Evolutionary conservation across 208 protist species (phyloP).

Genomic region (Endotrypanum monterogeii): DNA sequence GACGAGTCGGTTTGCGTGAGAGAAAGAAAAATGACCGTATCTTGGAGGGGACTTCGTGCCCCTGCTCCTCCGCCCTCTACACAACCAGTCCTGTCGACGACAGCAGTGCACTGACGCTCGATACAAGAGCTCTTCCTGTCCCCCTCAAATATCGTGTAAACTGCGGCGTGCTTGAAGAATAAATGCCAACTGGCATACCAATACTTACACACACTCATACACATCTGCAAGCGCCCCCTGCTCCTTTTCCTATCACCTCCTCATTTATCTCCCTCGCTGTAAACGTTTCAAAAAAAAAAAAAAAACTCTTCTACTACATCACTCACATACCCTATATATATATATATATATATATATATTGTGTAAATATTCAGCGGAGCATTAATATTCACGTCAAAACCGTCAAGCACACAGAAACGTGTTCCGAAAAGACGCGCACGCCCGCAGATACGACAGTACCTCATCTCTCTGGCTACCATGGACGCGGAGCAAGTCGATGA

Average conservation of each 20-base stretch:
- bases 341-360: neutral
- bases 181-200: neutral
- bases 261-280: neutral
- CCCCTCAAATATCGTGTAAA: neutral
- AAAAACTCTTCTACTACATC: neutral
- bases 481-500: constrained; percentile 48
- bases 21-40: neutral
- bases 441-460: neutral
- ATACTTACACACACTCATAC: neutral
- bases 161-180: neutral
- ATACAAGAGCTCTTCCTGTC: neutral
- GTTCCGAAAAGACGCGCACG: neutral
- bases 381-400: neutral
- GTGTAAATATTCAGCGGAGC: neutral
- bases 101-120: neutral
- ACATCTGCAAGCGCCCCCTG: neutral
- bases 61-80: neutral
- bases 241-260: neutral
- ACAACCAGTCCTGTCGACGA: neutral
- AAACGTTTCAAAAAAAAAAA: neutral
- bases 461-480: constrained; percentile 12
- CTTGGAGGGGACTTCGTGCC: too few species aligned
- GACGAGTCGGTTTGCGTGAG: neutral
- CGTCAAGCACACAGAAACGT: neutral
- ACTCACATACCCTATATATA: neutral